phyloP scores from a whole-genome alignment of 495 filamentous ascomycete genomes.

The Aspergillus baeticus region DNA sequence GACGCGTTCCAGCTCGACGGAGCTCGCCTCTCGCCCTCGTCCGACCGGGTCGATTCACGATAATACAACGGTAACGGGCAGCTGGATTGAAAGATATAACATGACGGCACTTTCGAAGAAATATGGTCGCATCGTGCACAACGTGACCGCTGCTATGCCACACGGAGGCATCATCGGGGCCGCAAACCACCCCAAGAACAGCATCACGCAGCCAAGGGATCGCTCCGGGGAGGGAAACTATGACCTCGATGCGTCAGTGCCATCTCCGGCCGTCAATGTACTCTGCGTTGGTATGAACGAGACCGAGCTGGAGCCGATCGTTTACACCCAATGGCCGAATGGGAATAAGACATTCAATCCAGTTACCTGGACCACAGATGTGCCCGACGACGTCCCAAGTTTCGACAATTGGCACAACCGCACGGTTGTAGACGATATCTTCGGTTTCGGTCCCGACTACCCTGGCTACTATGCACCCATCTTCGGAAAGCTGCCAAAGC shows the following conservation, averaged over 20 bases:
- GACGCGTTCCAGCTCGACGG: constrained; percentile 33
- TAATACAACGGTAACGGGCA: constrained; percentile 60
- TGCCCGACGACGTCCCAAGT: constrained; percentile 22
- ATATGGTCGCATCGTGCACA: constrained; percentile 59
- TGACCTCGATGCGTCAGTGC: constrained; percentile 60
- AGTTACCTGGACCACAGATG: constrained; percentile 25
- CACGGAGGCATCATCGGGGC: constrained; percentile 65
- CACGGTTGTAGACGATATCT: constrained; percentile 67
- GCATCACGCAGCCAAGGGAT: constrained; percentile 65
- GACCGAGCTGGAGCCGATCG: constrained; percentile 57
- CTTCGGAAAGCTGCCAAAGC: constrained; percentile 59
- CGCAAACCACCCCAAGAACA: constrained; percentile 55
- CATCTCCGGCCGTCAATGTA: constrained; percentile 64
- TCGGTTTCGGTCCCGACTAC: constrained; percentile 53
- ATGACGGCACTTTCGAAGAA: constrained; percentile 43
- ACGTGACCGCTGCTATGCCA: constrained; percentile 72
- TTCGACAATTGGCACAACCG: constrained; percentile 45
- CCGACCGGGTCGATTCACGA: constrained; percentile 59
- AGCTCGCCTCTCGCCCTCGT: constrained; percentile 43
- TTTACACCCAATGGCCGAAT: constrained; percentile 59
- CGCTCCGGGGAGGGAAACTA: constrained; percentile 66
- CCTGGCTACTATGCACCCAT: constrained; percentile 55
- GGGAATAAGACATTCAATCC: constrained; percentile 33
- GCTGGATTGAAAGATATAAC: constrained; percentile 57
- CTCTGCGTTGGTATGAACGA: constrained; percentile 63